A percentile compares a stretch with the other conserved stretches of the same genome.
These are phyloP conservation scores for Triticum timopheevii DNA, from an alignment of 176 grass and related monocot genomes.

Conservation along the genomic window DNA sequence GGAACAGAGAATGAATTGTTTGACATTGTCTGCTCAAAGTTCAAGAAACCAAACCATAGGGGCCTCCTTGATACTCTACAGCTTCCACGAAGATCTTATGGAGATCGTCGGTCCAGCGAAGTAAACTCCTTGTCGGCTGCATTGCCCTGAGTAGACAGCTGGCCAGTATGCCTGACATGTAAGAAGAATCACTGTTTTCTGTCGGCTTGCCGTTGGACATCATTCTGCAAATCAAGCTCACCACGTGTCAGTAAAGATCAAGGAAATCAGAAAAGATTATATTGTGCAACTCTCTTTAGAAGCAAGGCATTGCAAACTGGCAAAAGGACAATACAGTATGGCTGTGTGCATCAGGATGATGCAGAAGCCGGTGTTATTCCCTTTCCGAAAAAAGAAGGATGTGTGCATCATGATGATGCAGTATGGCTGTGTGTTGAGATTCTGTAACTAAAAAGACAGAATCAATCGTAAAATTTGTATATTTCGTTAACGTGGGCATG, in stretches of 20 bases:
- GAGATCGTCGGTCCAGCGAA: conserved; percentile 39
- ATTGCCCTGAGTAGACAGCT: conserved; percentile 21
- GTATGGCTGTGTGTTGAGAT: no score
- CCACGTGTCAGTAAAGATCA: conserved; percentile 11
- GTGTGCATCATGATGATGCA: no score
- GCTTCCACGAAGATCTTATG: conserved; percentile 47
- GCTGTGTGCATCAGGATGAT: no score
- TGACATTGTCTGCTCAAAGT: not conserved
- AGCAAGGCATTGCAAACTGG: no score
- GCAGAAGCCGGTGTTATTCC: no score
- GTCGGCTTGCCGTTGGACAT: conserved; percentile 15
- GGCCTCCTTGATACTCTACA: conserved; percentile 41
- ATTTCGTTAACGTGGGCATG: not conserved
- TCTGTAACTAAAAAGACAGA: not conserved
- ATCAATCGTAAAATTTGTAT: not conserved
- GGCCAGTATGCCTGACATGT: conserved; percentile 24
- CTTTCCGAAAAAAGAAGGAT: no score
- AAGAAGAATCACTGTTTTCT: conserved; percentile 22
- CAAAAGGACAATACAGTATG: not conserved
- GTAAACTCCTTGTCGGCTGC: conserved; percentile 23
- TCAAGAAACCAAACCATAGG: conserved; percentile 40
- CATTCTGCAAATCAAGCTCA: conserved; percentile 30
- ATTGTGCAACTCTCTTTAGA: no score
- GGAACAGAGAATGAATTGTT: not conserved
- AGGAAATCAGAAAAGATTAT: not conserved